Evolutionary conservation across 1,284 basidiomycete genomes (phyloP).

Genomic region (Heliocybe sulcata): DNA sequence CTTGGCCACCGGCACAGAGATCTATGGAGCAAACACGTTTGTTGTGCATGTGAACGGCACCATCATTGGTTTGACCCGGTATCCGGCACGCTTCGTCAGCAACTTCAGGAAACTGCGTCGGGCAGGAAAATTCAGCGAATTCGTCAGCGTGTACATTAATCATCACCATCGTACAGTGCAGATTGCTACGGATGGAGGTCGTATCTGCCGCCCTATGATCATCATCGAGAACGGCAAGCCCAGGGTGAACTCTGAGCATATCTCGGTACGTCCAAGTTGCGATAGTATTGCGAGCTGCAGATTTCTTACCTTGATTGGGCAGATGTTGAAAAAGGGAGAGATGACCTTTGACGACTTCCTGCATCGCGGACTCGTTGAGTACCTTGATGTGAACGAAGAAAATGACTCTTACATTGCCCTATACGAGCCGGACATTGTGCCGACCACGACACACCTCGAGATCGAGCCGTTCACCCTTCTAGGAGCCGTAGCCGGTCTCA

Average conservation of each 20-base stretch:
- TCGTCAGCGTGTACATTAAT: conserved; percentile 96
- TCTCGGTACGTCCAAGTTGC: conserved; percentile 44
- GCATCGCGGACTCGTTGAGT: conserved; percentile 94
- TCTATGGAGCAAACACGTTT: conserved; percentile 88
- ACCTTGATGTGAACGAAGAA: conserved; percentile 99
- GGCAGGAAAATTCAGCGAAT: conserved; percentile 90
- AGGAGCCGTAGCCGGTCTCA: conserved; percentile 95
- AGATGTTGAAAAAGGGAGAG: conserved; percentile 77
- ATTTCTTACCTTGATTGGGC: conserved; percentile 6
- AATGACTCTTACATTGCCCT: conserved; percentile 97
- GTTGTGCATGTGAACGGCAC: conserved; percentile 97
- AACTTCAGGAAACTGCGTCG: conserved; percentile 92
- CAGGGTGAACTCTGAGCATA: conserved; percentile 78
- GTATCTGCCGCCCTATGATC: conserved; percentile 97
- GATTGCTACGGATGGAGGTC: conserved; percentile 95
- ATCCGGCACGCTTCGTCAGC: conserved; percentile 81
- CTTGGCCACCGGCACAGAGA: conserved; percentile 90
- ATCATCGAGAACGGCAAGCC: conserved; percentile 87
- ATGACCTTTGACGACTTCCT: conserved; percentile 95
- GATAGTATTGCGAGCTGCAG: not conserved
- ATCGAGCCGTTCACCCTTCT: conserved; percentile 99
- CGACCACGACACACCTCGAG: conserved; percentile 89
- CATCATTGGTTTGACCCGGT: conserved; percentile 89
- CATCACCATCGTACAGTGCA: conserved; percentile 93
- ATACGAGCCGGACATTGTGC: conserved; percentile 85